Evolutionary conservation across 257 asterid species (phyloP), one percentile per base, ranked within the genome.

Genomic region (Ocimum tenuiflorum): DNA sequence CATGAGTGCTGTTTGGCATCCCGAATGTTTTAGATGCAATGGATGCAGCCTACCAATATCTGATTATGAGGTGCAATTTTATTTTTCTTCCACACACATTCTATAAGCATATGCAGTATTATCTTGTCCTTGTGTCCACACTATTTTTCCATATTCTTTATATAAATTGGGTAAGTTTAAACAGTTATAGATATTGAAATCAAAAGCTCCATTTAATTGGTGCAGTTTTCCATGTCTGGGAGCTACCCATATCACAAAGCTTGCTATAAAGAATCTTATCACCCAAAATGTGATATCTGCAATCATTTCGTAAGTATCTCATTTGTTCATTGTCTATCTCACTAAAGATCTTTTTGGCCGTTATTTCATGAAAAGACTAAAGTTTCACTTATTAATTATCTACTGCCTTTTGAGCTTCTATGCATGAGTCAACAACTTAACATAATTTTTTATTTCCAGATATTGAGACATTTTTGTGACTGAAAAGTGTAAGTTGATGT

Each of bases 281-380:
- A 87, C 79, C 97, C 99, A 10, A 90, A 89, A 77, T 92, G 99
- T 75, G 99, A 92, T 65, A 85, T 92, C 69, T 92, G 99, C 95
- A 82, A 86, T 66, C 83, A 81, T 67, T 89, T 87, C 0, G 99
- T 92, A 75, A 86, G 99, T 86, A 65, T 68, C 39, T 68, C 17
- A 36, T 42, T 46, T 27, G 36, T 62, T 52, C 9, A 4, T 24
- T 39, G 49, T 61, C 50, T 60, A 13, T 62, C 51, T 56, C 57
- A 22, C 22, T 51, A 22, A 51, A 42, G 20, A 19, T 1, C 57
- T 5, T 31, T 33, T 19, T 13, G 35, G 22, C 61, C 63, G 14
- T 24, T 60, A 24, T 45, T 29, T 18, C n/a, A 11, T 24, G 18
- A 43, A 20, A 41, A 53, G 14, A 22, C 22, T 15, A 8, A 27